Evolutionary conservation across 169 alveolate species (phyloP), one percentile per base, ranked within the genome.

Genomic region (Cryptosporidium baileyi): DNA sequence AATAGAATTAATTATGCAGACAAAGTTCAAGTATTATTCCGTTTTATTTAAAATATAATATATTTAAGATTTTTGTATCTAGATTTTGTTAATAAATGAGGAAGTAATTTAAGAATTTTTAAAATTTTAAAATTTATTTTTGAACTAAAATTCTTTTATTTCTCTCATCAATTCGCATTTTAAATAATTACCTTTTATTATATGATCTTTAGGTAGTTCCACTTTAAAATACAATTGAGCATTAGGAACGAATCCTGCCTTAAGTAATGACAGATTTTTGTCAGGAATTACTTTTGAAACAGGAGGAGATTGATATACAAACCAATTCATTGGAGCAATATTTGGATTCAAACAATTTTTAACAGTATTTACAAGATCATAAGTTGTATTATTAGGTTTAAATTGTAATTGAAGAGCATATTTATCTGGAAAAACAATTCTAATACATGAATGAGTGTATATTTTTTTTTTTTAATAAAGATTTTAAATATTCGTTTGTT

Each of bases 221-320:
- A 74, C 61, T 30, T 74, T 74, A 28, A 74, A 74, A 41, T 74
- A 74, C 5, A 74, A 67, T 32, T 54, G 74, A 19, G 85, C 67
- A 40, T 57, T 74, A 54, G 85, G 85, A n/a, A 57, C 85, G 6
- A 54, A 74, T n/a, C 85, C 85, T 24, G 74, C 65, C 17, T 54
- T 51, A 22, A 54, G 36, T 2, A 74, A 36, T 11, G 67, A 13
- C 9, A 54, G 52, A 3, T 26, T 41, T 17, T 74, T 74, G 17
- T 74, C 67, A 11, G 85, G 85, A 3, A 24, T 3, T 2, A 74
- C 60, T 36, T 74, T 74, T 38, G 17, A 19, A 2, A 74, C 65
- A n/a, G 85, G 85, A 36, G 85, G 85, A 24, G 85, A 54, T 41
- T 74, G 74, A 17, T 74, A 74, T 34, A 74, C 13, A 28, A 26